Base-by-base conservation (phyloP, 1,284 basidiomycete species). In the Cerrena zonata region DNA sequence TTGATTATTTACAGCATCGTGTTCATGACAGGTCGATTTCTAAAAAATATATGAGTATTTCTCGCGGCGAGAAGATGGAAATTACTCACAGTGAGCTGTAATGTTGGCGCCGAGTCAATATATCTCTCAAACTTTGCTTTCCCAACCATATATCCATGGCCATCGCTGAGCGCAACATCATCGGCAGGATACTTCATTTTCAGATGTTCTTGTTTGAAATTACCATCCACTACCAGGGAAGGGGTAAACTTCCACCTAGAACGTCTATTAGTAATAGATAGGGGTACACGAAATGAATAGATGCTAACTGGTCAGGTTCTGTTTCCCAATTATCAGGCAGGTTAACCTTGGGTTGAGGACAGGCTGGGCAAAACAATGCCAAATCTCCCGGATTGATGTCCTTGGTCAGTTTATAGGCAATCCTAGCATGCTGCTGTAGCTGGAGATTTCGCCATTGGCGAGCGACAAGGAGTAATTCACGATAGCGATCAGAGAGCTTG, bases 131-230 rank as follows among this genome's bases (percentile, higher is more conserved):
- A 46, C 15, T 11, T 15, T n/a, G 7, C 45, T 4, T 7, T 11
- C 4, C 23, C 23, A 4, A 46, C 45, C 45, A 46, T 46, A 19
- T 25, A 46, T 13, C 45, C 45, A 12, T 30, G 12, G 13, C 45
- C 45, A 34, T 46, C 45, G 45, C 45, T 46, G 4, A 46, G 26
- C 25, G 22, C 19, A 21, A 46, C 15, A 21, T 46, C 27, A 19
- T 46, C 19, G 4, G 4, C 5, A 26, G 13, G 5, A 23, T 12
- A 5, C 22, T 46, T 27, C 12, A 11, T 25, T 7, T 5, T 7
- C 25, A 46, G 23, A n/a, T 46, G 45, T 19, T 46, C 45, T 21
- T 27, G 26, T 21, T 46, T 46, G 45, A 46, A 46, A 34, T 46
- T 46, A 4, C 45, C 45, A 26, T 46, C 45, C 21, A 7, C 5